phyloP scores from a whole-genome alignment of 2,329 filamentous ascomycete genomes.

The Alternaria solani region DNA sequence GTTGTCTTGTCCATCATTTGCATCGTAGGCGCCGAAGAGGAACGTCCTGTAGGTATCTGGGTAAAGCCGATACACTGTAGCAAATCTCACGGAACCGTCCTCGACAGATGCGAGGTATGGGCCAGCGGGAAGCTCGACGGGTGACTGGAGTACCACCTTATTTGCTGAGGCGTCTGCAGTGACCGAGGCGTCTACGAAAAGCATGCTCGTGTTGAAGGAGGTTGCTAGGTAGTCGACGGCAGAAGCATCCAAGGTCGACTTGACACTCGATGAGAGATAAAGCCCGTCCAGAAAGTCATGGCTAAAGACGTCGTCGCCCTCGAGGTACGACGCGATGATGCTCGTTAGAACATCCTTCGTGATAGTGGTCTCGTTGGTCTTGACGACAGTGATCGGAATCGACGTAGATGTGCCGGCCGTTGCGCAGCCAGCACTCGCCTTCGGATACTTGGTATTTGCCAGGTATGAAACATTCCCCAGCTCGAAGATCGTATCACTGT shows the following conservation, averaged over 20 bases:
- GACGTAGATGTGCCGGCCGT: slow-evolving; percentile 8
- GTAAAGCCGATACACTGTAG: slow-evolving; percentile 42
- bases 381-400: slow-evolving; percentile 42
- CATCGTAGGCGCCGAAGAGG: slow-evolving; percentile 41
- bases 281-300: slow-evolving; percentile 48
- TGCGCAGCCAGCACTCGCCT: slow-evolving; percentile 20
- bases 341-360: slow-evolving; percentile 39
- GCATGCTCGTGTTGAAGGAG: slow-evolving; percentile 23
- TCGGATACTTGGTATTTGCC: slow-evolving; percentile 47
- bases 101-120: slow-evolving; percentile 37
- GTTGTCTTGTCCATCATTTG: slow-evolving; percentile 32
- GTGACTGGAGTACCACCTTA: slow-evolving; percentile 1
- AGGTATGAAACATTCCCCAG: slow-evolving; percentile 51
- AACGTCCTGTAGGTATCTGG: slow-evolving; percentile 42
- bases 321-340: slow-evolving; percentile 42
- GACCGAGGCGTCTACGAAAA: slow-evolving; percentile 25
- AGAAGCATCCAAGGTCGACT: slow-evolving; percentile 29
- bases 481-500: slow-evolving; percentile 47
- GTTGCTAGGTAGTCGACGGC: slow-evolving; percentile 27
- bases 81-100: slow-evolving; percentile 24
- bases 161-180: slow-evolving; percentile 6
- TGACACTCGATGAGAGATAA: slow-evolving; percentile 37
- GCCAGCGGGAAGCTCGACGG: slow-evolving; percentile 32
- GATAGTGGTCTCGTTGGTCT: slow-evolving; percentile 39
- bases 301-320: slow-evolving; percentile 50